Evolutionary conservation across 2,329 filamentous ascomycete genomes (phyloP).

Genomic region (Colletotrichum echinochloae): DNA sequence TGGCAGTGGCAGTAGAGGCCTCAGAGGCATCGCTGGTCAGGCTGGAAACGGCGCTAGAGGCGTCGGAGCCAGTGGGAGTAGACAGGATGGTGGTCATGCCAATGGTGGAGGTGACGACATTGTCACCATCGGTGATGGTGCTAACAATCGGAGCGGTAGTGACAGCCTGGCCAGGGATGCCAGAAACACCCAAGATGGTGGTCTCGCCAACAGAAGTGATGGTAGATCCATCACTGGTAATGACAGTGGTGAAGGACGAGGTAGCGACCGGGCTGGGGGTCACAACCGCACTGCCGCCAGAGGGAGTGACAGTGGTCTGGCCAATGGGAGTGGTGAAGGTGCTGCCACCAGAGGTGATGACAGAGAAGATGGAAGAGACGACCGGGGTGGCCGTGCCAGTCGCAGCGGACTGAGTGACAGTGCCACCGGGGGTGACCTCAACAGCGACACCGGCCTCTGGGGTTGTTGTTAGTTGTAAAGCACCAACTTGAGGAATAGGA

Average conservation of each 20-base stretch:
- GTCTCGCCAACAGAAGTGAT: constrained; percentile 46
- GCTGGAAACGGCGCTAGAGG: constrained; percentile 43
- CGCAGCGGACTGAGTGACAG: constrained; percentile 8
- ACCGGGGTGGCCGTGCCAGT: constrained; percentile 29
- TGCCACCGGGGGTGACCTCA: constrained; percentile 45
- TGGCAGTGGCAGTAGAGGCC: constrained; percentile 31
- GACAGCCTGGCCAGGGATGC: constrained; percentile 25
- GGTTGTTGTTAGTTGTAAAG: background rate
- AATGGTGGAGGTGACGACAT: constrained; percentile 31
- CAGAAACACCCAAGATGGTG: constrained; percentile 45
- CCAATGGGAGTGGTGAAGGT: constrained; percentile 52
- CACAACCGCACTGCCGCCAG: constrained; percentile 16
- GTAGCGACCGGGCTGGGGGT: constrained; percentile 50
- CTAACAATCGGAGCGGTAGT: constrained; percentile 39
- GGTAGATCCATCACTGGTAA: constrained; percentile 43
- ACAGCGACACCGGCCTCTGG: constrained; percentile 31
- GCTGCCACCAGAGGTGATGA: constrained; percentile 50
- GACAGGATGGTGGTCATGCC: constrained; percentile 45
- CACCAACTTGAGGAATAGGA: background rate
- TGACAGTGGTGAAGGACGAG: constrained; percentile 44
- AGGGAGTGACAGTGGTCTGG: constrained; percentile 25
- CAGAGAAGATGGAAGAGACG: constrained; percentile 37
- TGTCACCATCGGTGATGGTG: constrained; percentile 34
- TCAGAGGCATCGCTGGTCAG: constrained; percentile 38
- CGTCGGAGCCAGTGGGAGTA: constrained; percentile 43